phyloP scores from a whole-genome alignment of 495 filamentous ascomycete species.

The Talaromyces nanjingensis region DNA sequence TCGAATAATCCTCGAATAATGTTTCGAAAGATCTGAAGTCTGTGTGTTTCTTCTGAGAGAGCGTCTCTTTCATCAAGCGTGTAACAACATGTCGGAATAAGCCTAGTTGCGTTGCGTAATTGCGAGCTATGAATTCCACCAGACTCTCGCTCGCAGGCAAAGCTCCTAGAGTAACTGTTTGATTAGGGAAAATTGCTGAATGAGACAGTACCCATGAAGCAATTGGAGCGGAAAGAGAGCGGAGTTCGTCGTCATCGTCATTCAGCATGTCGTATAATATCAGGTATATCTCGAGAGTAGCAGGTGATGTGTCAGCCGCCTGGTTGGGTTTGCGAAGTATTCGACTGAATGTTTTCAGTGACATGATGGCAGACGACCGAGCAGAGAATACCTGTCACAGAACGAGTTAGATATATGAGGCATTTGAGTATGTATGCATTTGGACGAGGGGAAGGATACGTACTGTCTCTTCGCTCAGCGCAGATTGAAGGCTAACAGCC shows the following conservation, averaged over 20 bases:
- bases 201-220: constrained; percentile 38
- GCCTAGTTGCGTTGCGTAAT: constrained; percentile 27
- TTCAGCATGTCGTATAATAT: constrained; percentile 59
- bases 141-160: constrained; percentile 42
- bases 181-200: constrained; percentile 22
- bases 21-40: constrained; percentile 30
- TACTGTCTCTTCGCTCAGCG: constrained; percentile 38
- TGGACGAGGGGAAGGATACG: constrained; percentile 8
- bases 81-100: constrained; percentile 25
- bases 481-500: constrained; percentile 29
- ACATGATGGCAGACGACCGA: constrained; percentile 48
- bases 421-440: not conserved
- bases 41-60: constrained; percentile 1
- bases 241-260: constrained; percentile 88
- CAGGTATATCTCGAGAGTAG: constrained; percentile 41
- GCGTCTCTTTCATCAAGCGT: constrained; percentile 17
- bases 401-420: constrained; percentile 2
- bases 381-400: constrained; percentile 56
- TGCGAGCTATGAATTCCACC: constrained; percentile 30
- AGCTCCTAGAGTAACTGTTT: constrained; percentile 31
- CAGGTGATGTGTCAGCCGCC: constrained; percentile 13
- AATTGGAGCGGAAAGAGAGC: constrained; percentile 53
- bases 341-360: constrained; percentile 28
- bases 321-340: constrained; percentile 15
- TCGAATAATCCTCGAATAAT: constrained; percentile 41